Percentiles rank a stretch among this genome's conserved stretches.
Evolutionary conservation across 2,329 filamentous ascomycete genomes (phyloP).

Genomic region (Alternaria novae-zelandiae): DNA sequence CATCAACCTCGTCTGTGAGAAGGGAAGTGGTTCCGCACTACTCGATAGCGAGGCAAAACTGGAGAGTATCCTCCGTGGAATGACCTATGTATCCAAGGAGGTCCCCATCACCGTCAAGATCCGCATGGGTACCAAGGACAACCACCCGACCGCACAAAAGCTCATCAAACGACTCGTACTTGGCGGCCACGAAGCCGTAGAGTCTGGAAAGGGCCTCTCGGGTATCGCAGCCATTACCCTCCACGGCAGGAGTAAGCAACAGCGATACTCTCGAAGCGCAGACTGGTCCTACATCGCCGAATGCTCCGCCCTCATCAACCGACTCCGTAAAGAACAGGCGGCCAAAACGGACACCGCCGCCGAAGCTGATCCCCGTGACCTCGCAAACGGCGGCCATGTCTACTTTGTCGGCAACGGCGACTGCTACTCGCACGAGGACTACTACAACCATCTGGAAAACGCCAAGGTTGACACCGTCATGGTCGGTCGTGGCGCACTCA

Average conservation of each 20-base stretch:
- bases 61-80: conserved; percentile 92
- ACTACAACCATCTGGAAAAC: conserved; percentile 77
- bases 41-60: conserved; percentile 88
- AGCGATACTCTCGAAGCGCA: conserved; percentile 89
- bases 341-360: conserved; percentile 74
- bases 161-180: conserved; percentile 83
- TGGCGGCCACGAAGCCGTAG: conserved; percentile 74
- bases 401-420: conserved; percentile 98
- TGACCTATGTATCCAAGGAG: conserved; percentile 91
- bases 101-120: conserved; percentile 95
- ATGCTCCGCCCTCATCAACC: conserved; percentile 82
- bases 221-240: conserved; percentile 95
- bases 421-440: conserved; percentile 91
- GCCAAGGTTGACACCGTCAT: conserved; percentile 91
- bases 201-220: conserved; percentile 63
- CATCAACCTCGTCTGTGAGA: conserved; percentile 89
- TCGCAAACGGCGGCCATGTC: conserved; percentile 71
- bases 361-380: conserved; percentile 77
- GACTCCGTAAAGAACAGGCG: conserved; percentile 73
- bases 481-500: conserved; percentile 92
- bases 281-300: conserved; percentile 96
- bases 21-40: conserved; percentile 87
- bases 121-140: conserved; percentile 85
- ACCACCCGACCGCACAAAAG: conserved; percentile 78
- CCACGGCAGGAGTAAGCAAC: conserved; percentile 90